Percentiles rank a stretch among this genome's conserved stretches.
phyloP scores from a whole-genome alignment of 1,139 yeast species.

The Hyphopichia burtonii region DNA sequence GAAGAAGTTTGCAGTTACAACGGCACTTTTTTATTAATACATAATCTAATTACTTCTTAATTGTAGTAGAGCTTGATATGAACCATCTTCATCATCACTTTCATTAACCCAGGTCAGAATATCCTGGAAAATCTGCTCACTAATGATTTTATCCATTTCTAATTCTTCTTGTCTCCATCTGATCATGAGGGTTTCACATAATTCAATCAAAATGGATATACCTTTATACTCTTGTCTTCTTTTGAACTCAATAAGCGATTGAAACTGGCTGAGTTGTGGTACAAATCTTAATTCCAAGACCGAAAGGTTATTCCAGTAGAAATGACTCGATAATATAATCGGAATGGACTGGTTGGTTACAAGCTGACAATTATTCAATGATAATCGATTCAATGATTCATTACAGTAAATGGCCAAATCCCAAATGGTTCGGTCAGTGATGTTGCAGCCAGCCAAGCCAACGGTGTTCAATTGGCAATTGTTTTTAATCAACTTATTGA shows the following conservation, averaged over 20 bases:
- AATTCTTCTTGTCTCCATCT: slow-evolving; percentile 63
- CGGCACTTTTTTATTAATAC: too few species aligned
- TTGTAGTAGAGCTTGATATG: neutral
- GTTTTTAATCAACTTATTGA: slow-evolving; percentile 56
- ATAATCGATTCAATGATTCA: slow-evolving; percentile 57
- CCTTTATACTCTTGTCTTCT: slow-evolving; percentile 55
- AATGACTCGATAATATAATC: slow-evolving; percentile 36
- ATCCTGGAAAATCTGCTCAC: slow-evolving; percentile 53
- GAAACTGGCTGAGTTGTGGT: slow-evolving; percentile 54
- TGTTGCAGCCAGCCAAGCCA: slow-evolving; percentile 86
- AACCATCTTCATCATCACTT: slow-evolving; percentile 32
- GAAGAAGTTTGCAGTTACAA: too few species aligned
- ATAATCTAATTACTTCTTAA: neutral
- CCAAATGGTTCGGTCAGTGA: slow-evolving; percentile 79
- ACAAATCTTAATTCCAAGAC: slow-evolving; percentile 80
- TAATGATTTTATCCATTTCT: slow-evolving; percentile 54
- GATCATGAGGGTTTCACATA: slow-evolving; percentile 66
- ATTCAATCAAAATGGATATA: slow-evolving; percentile 64
- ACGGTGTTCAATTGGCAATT: slow-evolving; percentile 60
- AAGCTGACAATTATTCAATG: slow-evolving; percentile 71
- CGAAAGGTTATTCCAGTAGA: slow-evolving; percentile 57
- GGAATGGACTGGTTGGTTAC: slow-evolving; percentile 71
- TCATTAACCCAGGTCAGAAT: slow-evolving; percentile 59
- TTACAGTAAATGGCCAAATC: slow-evolving; percentile 69
- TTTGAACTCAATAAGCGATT: slow-evolving; percentile 67